phyloP scores from a whole-genome alignment of 1,284 basidiomycete species.

The Boletus sp. region DNA sequence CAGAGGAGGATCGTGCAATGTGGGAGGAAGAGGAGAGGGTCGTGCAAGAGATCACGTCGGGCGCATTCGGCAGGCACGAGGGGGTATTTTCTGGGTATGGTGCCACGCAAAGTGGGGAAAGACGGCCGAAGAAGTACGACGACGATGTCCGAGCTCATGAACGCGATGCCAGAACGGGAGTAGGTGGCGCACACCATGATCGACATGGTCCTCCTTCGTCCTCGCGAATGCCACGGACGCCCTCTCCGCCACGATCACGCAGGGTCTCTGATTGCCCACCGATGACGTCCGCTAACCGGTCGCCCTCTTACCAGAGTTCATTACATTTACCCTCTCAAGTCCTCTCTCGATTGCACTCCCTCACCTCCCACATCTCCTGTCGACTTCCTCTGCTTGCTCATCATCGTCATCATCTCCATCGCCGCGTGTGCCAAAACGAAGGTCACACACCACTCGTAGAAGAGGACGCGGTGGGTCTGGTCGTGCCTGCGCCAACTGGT shows the following conservation, averaged over 20 bases:
- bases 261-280: constrained; percentile 7
- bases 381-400: not conserved
- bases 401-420: not conserved
- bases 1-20: constrained; percentile 53
- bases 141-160: constrained; percentile 4
- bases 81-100: constrained; percentile 19
- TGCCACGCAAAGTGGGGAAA: constrained; percentile 22
- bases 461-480: constrained; percentile 32
- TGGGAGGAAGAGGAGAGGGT: constrained; percentile 47
- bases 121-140: constrained; percentile 6
- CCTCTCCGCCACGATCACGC: constrained; percentile 9
- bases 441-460: constrained; percentile 17
- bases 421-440: constrained; percentile 4
- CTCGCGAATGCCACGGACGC: not conserved
- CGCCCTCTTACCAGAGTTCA: constrained; percentile 11
- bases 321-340: constrained; percentile 9
- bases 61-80: constrained; percentile 8
- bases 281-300: constrained; percentile 1
- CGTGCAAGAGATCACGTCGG: constrained; percentile 26
- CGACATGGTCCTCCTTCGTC: not conserved
- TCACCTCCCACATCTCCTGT: not conserved
- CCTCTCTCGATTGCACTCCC: constrained; percentile 14
- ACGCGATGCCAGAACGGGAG: not conserved
- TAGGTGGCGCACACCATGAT: not conserved
- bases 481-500: not conserved